Percentiles rank a stretch among this genome's conserved stretches.
phyloP scores from a whole-genome alignment of 1,284 basidiomycete species.

The Erythrobasidium hasegawianum region DNA sequence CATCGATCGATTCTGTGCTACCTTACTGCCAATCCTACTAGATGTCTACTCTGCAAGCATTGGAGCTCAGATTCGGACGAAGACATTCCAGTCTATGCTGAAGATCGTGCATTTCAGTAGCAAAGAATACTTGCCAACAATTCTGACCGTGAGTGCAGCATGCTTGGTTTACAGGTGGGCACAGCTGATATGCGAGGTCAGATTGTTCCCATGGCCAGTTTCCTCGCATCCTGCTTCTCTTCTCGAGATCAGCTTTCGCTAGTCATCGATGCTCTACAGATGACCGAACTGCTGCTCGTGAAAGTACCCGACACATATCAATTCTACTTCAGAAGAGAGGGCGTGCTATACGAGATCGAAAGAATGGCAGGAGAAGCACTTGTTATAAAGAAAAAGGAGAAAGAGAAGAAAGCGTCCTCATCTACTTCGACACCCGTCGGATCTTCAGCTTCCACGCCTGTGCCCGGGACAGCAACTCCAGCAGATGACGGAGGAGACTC shows the following conservation, averaged over 20 bases:
- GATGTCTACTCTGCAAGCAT: slow-evolving; percentile 95
- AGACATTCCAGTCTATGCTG: slow-evolving; percentile 76
- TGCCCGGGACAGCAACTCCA: slow-evolving; percentile 9
- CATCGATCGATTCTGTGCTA: slow-evolving; percentile 73
- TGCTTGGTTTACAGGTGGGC: neutral
- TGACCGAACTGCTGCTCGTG: slow-evolving; percentile 78
- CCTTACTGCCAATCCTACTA: slow-evolving; percentile 83
- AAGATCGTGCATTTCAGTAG: slow-evolving; percentile 86
- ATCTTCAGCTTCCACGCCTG: slow-evolving; percentile 6
- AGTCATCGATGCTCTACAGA: slow-evolving; percentile 78
- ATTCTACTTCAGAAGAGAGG: slow-evolving; percentile 82
- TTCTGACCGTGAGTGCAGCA: slow-evolving; percentile 62
- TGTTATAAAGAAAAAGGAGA: slow-evolving; percentile 49
- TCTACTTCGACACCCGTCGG: slow-evolving; percentile 9
- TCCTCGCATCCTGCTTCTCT: slow-evolving; percentile 85
- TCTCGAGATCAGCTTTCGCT: slow-evolving; percentile 80
- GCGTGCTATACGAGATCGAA: slow-evolving; percentile 88
- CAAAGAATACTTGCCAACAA: slow-evolving; percentile 65
- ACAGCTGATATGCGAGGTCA: slow-evolving; percentile 47
- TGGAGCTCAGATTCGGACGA: slow-evolving; percentile 73
- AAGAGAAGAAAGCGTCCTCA: slow-evolving; percentile 31
- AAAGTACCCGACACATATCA: slow-evolving; percentile 79
- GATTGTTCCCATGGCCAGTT: slow-evolving; percentile 85
- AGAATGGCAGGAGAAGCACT: slow-evolving; percentile 63
- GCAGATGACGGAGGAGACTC: slow-evolving; percentile 27